Conservation (phyloP, 345 rosid species). For the Eutrema yunnanense region DNA sequence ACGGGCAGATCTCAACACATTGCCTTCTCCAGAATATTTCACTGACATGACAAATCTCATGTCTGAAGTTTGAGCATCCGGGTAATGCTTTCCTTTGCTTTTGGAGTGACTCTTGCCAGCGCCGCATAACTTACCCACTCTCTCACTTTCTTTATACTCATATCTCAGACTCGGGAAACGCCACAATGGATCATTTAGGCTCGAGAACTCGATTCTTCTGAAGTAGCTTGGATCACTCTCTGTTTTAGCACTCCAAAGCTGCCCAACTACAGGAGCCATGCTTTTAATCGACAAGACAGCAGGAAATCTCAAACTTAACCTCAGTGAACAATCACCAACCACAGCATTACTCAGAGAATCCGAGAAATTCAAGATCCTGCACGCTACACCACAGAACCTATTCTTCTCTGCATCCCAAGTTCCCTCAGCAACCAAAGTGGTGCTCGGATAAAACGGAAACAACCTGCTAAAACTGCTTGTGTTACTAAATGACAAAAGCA, state of each 20-base stretch:
- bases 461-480: neutral
- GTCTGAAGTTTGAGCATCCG: constrained; percentile 49
- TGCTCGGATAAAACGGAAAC: constrained; percentile 53
- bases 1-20: constrained; percentile 36
- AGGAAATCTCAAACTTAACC: constrained; percentile 59
- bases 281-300: constrained; percentile 42
- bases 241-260: constrained; percentile 52
- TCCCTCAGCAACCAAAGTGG: constrained; percentile 69
- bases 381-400: constrained; percentile 55
- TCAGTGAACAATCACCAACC: constrained; percentile 63
- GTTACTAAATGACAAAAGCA: constrained; percentile 45
- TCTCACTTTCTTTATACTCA: constrained; percentile 46
- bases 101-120: constrained; percentile 22
- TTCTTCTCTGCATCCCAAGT: constrained; percentile 62
- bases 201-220: constrained; percentile 38
- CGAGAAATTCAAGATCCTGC: constrained; percentile 50
- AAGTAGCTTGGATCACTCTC: constrained; percentile 45
- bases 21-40: constrained; percentile 30
- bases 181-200: constrained; percentile 23
- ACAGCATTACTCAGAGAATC: constrained; percentile 40
- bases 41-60: constrained; percentile 60
- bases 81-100: constrained; percentile 48
- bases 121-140: constrained; percentile 38
- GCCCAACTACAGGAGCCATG: constrained; percentile 42
- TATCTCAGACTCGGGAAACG: constrained; percentile 45